A percentile compares a stretch with the other conserved stretches of the same genome.
phyloP scores from a whole-genome alignment of 1,284 basidiomycete genomes.

The Cutaneotrichosporon sp. region DNA sequence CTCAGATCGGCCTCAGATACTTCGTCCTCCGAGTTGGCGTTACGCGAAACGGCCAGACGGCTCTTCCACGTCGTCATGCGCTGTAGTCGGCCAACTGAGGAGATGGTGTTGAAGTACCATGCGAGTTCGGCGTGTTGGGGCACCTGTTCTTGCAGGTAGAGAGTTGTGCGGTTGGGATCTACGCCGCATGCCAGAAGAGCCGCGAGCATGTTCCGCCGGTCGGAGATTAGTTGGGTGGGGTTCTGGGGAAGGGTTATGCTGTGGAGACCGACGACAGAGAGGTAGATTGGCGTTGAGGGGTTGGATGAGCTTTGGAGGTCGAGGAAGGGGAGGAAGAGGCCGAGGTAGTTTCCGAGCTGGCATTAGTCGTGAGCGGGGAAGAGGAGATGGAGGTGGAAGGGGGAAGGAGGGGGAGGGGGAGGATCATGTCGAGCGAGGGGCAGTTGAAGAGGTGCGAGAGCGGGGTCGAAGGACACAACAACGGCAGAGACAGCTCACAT shows the following conservation, averaged over 20 bases:
- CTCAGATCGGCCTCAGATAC: conserved; percentile 79
- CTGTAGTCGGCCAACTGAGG: conserved; percentile 75
- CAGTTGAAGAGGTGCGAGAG: no score
- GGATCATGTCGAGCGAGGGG: background rate
- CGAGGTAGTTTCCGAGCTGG: conserved; percentile 90
- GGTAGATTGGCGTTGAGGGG: conserved; percentile 67
- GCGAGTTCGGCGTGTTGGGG: conserved; percentile 81
- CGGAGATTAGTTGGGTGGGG: conserved; percentile 62
- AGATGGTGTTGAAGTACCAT: conserved; percentile 85
- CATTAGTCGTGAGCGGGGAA: conserved; percentile 1
- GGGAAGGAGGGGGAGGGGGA: background rate
- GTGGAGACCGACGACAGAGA: conserved; percentile 89
- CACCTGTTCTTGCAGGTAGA: conserved; percentile 89
- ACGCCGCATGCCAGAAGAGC: conserved; percentile 81
- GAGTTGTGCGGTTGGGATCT: conserved; percentile 69
- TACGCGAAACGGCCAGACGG: conserved; percentile 62
- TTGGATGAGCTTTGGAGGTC: conserved; percentile 66
- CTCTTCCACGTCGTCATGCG: conserved; percentile 93
- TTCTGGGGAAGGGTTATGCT: conserved; percentile 87
- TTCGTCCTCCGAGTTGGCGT: conserved; percentile 70
- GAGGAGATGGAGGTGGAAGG: background rate
- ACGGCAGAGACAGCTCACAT: conserved; percentile 57
- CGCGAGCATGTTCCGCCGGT: conserved; percentile 77
- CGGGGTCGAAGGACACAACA: background rate
- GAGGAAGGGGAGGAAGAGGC: conserved; percentile 49